These are phyloP conservation scores for Solanum sitiens DNA, from an alignment of 257 asterid species.

Conservation along the genomic window DNA sequence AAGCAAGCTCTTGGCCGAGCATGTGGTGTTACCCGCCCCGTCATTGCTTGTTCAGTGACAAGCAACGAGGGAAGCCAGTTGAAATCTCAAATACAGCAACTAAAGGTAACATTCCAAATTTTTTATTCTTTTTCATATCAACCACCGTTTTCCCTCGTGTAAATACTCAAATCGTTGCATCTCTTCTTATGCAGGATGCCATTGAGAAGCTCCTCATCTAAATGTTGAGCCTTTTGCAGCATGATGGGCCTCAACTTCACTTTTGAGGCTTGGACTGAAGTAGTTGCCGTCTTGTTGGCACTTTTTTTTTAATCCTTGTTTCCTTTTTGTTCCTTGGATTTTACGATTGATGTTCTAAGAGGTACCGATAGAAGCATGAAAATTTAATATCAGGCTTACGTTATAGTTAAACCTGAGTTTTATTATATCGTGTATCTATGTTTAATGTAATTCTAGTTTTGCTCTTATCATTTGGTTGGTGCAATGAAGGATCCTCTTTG, in stretches of 20 bases:
- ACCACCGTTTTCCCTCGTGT: background rate
- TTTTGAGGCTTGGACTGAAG: slow-evolving; percentile 34
- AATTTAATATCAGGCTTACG: background rate
- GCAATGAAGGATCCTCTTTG: background rate
- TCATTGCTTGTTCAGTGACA: slow-evolving; percentile 80
- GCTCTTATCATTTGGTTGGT: background rate
- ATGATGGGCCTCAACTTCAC: slow-evolving; percentile 22
- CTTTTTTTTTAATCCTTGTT: background rate
- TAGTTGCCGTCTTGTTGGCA: background rate
- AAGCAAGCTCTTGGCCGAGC: slow-evolving; percentile 74
- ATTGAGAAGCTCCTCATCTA: slow-evolving; percentile 31
- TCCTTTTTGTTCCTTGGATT: background rate
- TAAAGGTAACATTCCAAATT: slow-evolving; percentile 34
- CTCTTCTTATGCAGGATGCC: slow-evolving; percentile 15
- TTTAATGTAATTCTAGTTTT: background rate
- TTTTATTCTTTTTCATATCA: background rate
- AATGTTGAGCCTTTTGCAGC: slow-evolving; percentile 14
- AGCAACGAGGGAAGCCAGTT: slow-evolving; percentile 83
- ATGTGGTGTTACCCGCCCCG: slow-evolving; percentile 89
- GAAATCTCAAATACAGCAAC: slow-evolving; percentile 77
- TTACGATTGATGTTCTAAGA: background rate
- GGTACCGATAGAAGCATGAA: background rate
- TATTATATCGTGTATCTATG: background rate
- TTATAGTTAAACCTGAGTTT: background rate
- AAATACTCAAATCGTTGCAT: background rate